Percentiles rank a stretch among this genome's conserved stretches.
Evolutionary conservation across 139 green algal genomes (phyloP).

Genomic region (Chlamydomonas schloesseri): DNA sequence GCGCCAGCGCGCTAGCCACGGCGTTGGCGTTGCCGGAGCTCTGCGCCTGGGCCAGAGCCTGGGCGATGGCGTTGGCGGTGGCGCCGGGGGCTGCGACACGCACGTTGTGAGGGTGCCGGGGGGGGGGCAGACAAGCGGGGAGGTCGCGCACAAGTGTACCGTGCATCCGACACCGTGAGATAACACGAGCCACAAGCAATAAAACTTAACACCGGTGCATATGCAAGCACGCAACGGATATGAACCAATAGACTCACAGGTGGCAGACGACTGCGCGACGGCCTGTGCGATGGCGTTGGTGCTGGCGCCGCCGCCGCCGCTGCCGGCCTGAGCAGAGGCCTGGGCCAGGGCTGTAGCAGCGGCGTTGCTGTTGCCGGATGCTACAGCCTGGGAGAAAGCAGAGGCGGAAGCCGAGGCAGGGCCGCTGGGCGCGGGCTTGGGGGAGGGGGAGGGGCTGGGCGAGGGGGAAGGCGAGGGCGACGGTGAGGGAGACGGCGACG

Average conservation of each 20-base stretch:
- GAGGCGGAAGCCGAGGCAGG: constrained; percentile 12
- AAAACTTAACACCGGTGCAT: too few species aligned
- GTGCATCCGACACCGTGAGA: too few species aligned
- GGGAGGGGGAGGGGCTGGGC: background rate
- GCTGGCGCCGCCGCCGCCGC: background rate
- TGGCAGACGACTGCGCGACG: background rate
- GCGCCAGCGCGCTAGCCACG: constrained; percentile 7
- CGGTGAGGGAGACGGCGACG: background rate
- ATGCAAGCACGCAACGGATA: background rate
- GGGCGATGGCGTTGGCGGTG: background rate
- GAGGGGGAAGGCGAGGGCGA: background rate
- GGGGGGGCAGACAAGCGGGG: background rate
- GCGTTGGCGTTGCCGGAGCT: constrained; percentile 11
- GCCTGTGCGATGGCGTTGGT: constrained; percentile 11
- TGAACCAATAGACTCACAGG: background rate
- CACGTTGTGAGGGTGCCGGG: background rate
- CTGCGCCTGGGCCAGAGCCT: constrained; percentile 36
- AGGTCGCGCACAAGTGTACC: too few species aligned
- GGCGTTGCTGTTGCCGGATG: constrained; percentile 31
- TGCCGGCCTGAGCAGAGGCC: background rate
- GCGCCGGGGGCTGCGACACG: background rate
- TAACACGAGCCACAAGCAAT: too few species aligned
- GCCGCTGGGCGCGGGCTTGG: background rate
- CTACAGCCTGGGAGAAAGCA: constrained; percentile 21
- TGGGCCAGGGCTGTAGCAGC: constrained; percentile 9